A percentile compares a stretch with the other conserved stretches of the same genome.
Conservation (phyloP, 1,139 yeast genomes). For the Komagataea norvegica region DNA sequence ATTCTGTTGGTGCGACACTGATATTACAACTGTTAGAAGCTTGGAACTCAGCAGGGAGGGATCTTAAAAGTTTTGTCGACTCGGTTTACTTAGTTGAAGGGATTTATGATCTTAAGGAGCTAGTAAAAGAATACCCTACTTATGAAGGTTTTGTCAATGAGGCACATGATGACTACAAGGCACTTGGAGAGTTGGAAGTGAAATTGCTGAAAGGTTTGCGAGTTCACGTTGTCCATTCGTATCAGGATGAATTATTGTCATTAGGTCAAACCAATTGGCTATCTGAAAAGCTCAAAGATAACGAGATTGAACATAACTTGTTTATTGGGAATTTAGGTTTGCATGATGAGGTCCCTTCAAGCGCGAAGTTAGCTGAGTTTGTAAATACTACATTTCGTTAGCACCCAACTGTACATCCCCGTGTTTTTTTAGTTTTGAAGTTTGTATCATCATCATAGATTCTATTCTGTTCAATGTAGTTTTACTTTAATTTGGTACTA, state of each 20-base stretch:
- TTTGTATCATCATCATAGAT: too few species aligned
- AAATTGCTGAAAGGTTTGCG: conserved; percentile 8
- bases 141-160: conserved; percentile 38
- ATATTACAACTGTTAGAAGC: conserved; percentile 46
- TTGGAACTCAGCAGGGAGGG: conserved; percentile 7
- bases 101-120: conserved; percentile 37
- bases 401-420: too few species aligned
- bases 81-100: conserved; percentile 40
- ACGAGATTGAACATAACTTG: conserved; percentile 15
- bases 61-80: conserved; percentile 9
- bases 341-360: conserved; percentile 29
- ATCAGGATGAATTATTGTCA: conserved; percentile 29
- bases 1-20: conserved; percentile 79
- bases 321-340: conserved; percentile 25
- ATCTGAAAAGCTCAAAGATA: conserved; percentile 14
- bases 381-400: conserved; percentile 17
- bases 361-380: conserved; percentile 23
- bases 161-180: conserved; percentile 33
- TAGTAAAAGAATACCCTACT: conserved; percentile 41
- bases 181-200: conserved; percentile 6
- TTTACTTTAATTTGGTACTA: too few species aligned
- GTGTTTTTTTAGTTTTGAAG: too few species aligned
- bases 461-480: too few species aligned
- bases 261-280: conserved; percentile 27
- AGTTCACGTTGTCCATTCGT: conserved; percentile 28